Conservation (phyloP, 257 asterid genomes). For the Solanum arcanum region DNA sequence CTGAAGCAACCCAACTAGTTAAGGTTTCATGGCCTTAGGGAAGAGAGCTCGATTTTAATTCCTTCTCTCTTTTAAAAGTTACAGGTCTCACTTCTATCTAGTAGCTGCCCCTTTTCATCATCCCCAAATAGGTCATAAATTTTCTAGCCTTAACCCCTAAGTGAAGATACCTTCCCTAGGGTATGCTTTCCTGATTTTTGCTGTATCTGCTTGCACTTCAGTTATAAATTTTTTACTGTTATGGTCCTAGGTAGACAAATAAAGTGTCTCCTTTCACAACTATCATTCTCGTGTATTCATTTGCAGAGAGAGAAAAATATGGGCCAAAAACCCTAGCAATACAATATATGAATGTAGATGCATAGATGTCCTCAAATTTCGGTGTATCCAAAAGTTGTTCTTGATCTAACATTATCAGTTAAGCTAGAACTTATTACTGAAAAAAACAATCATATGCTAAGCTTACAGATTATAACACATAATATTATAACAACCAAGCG, state of each 20-base stretch:
- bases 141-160: not conserved
- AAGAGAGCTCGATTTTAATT: not conserved
- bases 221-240: not conserved
- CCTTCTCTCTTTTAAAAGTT: not conserved
- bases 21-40: not conserved
- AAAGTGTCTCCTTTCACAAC: not conserved
- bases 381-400: not conserved
- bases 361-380: not conserved
- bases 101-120: not conserved
- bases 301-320: not conserved
- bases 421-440: not conserved
- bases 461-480: not conserved
- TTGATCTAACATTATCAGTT: not conserved
- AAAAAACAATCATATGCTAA: not conserved
- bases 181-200: not conserved
- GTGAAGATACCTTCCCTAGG: not conserved
- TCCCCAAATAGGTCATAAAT: not conserved
- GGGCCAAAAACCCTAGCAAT: not conserved
- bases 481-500: constrained; percentile 4
- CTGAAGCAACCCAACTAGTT: not conserved
- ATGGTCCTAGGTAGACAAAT: not conserved
- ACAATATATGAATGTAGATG: not conserved
- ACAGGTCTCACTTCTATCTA: not conserved
- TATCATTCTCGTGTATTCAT: not conserved
- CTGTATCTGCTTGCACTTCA: not conserved